Base-by-base conservation (phyloP, 768 basidiomycete genomes). In the Cystofilobasidium macerans region DNA sequence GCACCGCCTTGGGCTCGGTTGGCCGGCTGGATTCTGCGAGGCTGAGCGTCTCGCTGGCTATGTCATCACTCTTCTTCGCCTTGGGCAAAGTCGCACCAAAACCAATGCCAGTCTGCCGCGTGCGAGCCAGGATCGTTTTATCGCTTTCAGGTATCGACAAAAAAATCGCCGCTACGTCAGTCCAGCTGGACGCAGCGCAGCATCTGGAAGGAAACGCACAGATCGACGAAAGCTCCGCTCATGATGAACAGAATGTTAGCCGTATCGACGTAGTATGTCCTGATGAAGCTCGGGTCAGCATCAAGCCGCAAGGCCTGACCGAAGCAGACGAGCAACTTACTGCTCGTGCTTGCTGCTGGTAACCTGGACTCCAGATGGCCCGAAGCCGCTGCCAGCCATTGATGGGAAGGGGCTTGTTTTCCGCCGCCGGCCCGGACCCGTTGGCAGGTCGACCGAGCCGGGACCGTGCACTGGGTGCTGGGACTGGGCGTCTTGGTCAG, bases 141-240 rank as follows among this genome's bases (percentile, higher is more conserved):
- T 82, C 82, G 73, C 95, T 97, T 0, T 93, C 93, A 67, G 95
- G 95, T 0, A 89, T 92, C 89, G 93, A 69, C 9, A 89, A 91
- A 14, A 86, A 84, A 14, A 90, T 80, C 43, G n/a, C n/a, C n/a
- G n/a, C n/a, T n/a, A 92, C 81, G 61, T 85, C 9, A 45, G 20
- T 12, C 11, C 13, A 14, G 43, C 13, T 5, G 13, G 38, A 8
- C 38, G 38, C 38, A 8, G 38, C 38, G 38, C 9, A 40, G 38
- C 8, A 40, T 80, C 73, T 85, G 85, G 69, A 97, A 83, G 28
- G 95, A 77, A 59, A 80, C 82, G 48, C 95, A 92, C 57, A 97
- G 77, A 0, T 93, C 93, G 13, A 95, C 91, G 73, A 95, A 95
- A 1, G 94, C 94, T 1, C 94, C 94, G 58, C 90, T 92, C 14